Evolutionary conservation across 2,329 filamentous ascomycete genomes (phyloP), one percentile per base, ranked within the genome.

Genomic region (Coniochaeta ligniaria): DNA sequence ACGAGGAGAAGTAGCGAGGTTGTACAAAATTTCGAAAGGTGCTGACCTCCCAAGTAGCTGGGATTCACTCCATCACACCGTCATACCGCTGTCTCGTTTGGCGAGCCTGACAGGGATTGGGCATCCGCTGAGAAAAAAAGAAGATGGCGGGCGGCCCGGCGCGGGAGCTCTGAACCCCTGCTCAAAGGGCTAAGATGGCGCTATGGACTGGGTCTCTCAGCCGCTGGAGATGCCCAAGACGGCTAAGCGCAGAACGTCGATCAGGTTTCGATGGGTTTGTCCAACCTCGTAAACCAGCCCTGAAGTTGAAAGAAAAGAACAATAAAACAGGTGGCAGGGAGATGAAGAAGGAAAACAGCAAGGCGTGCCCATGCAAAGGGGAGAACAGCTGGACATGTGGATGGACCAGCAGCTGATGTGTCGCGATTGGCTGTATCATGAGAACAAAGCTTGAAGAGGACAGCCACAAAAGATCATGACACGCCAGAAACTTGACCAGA

Each of bases 121-220:
- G 47, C 22, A 52, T n/a, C 47, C 14, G 24, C 24, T 28, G 2
- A 17, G 35, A 61, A 38, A 60, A 55, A 55, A 59, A 55, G n/a
- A 56, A 45, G 57, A 45, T 45, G 57, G 57, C 57, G 57, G 57
- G 57, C 43, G 57, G 57, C 38, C 38, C 31, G 57, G 36, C 17
- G 20, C 26, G 38, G 26, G 6, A 57, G 55, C n/a, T 52, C 24
- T 52, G 26, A 52, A 52, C 14, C 47, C 47, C 47, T 52, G 47
- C 26, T 31, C 24, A 6, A 26, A 28, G 22, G 57, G 36, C 14
- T 1, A 57, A 57, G 14, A 54, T 38, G 6, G 24, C 22, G 47
- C 47, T 28, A 31, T 31, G 31, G 31, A 52, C 47, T 24, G 26
- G 47, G 22, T 31, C 26, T 28, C 47, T n/a, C 47, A 52, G 47